phyloP scores from a whole-genome alignment of 768 basidiomycete species.

The Macrolepiota fuliginosa region DNA sequence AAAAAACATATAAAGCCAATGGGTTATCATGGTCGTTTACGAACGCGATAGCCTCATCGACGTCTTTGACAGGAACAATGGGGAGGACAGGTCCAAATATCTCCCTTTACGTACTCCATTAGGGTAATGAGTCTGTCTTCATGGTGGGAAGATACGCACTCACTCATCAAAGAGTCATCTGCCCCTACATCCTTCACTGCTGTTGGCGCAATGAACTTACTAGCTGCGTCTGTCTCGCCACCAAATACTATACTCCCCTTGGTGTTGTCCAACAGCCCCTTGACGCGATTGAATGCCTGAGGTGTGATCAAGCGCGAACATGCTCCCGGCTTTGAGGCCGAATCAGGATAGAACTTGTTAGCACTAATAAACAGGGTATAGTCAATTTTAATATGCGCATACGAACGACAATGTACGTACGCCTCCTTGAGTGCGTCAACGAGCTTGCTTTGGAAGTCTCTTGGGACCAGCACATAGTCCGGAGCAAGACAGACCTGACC shows the following conservation, averaged over 20 bases:
- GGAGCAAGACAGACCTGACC: constrained; percentile 76
- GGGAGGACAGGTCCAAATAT: constrained; percentile 84
- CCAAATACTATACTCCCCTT: constrained; percentile 66
- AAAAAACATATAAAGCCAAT: constrained; percentile 76
- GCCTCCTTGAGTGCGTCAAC: constrained; percentile 39
- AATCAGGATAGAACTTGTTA: constrained; percentile 54
- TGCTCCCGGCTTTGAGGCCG: constrained; percentile 42
- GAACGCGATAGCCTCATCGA: constrained; percentile 71
- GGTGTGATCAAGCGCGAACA: constrained; percentile 51
- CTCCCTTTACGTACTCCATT: constrained; percentile 48
- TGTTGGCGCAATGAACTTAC: constrained; percentile 69
- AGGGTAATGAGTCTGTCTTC: not conserved
- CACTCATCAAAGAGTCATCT: constrained; percentile 74
- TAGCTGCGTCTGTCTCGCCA: constrained; percentile 56
- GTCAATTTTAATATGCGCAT: not conserved
- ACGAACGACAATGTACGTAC: constrained; percentile 24
- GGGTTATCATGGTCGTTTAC: constrained; percentile 70
- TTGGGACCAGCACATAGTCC: constrained; percentile 53
- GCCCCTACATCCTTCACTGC: constrained; percentile 58
- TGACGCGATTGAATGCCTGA: constrained; percentile 50
- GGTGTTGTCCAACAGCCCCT: constrained; percentile 60
- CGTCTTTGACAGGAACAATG: constrained; percentile 63
- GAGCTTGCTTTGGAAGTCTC: constrained; percentile 41
- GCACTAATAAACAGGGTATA: constrained; percentile 32
- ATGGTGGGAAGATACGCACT: constrained; percentile 41